Percentiles rank a stretch among this genome's conserved stretches.
Evolutionary conservation across 805 yeast species (phyloP).

Genomic region (Ogataea paradorogensis): DNA sequence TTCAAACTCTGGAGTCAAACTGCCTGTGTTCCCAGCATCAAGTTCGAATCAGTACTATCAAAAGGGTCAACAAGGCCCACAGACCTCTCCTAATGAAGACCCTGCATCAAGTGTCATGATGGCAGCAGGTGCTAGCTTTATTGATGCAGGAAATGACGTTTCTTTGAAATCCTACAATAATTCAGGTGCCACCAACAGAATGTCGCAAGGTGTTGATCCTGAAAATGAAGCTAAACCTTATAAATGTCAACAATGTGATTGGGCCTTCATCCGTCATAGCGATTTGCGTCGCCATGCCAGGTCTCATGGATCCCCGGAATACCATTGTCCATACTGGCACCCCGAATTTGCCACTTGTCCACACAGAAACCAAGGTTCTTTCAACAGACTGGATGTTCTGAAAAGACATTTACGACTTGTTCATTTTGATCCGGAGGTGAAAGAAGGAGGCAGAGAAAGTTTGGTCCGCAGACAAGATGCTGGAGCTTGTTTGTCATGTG

Average conservation of each 20-base stretch:
- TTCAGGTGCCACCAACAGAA: slow-evolving; percentile 12
- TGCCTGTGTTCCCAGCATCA: slow-evolving; percentile 16
- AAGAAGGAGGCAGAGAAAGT: slow-evolving; percentile 23
- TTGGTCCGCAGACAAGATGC: slow-evolving; percentile 44
- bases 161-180: slow-evolving; percentile 15
- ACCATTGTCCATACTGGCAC: slow-evolving; percentile 72
- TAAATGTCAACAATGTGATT: slow-evolving; percentile 48
- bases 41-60: slow-evolving; percentile 12
- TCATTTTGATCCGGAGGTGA: slow-evolving; percentile 51
- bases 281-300: slow-evolving; percentile 67
- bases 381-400: slow-evolving; percentile 69
- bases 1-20: slow-evolving; percentile 12
- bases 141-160: slow-evolving; percentile 12
- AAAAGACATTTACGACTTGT: slow-evolving; percentile 70
- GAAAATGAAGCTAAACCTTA: slow-evolving; percentile 33
- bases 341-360: slow-evolving; percentile 58
- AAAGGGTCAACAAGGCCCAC: slow-evolving; percentile 10
- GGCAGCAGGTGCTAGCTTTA: slow-evolving; percentile 2
- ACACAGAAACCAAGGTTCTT: slow-evolving; percentile 74
- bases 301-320: slow-evolving; percentile 63
- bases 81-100: slow-evolving; percentile 9
- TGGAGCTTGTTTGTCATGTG: slow-evolving; percentile 70
- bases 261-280: slow-evolving; percentile 70
- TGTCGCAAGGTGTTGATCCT: slow-evolving; percentile 18
- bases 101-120: slow-evolving; percentile 4